These are phyloP conservation scores for Neurospora sp. DNA, from an alignment of 495 filamentous ascomycete species.

Conservation along the genomic window DNA sequence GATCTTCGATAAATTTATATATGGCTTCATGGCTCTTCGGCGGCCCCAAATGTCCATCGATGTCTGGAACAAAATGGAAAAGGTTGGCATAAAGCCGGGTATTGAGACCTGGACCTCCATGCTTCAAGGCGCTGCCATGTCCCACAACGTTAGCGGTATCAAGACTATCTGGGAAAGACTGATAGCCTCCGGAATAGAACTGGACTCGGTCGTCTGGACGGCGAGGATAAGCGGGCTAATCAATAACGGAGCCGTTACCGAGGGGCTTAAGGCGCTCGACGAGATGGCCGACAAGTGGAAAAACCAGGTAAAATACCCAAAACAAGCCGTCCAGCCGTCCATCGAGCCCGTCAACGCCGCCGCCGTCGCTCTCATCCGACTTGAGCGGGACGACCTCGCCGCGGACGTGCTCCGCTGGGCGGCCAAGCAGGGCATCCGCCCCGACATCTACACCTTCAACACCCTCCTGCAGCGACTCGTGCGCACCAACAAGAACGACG, in stretches of 20 bases:
- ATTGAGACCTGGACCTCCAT: slow-evolving; percentile 53
- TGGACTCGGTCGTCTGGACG: slow-evolving; percentile 52
- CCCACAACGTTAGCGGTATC: slow-evolving; percentile 38
- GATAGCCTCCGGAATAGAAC: slow-evolving; percentile 35
- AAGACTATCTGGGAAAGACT: slow-evolving; percentile 51
- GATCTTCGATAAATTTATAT: slow-evolving; percentile 48
- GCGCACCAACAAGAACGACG: slow-evolving; percentile 25
- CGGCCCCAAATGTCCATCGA: slow-evolving; percentile 39
- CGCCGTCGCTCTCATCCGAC: slow-evolving; percentile 32
- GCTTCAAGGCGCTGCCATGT: slow-evolving; percentile 46
- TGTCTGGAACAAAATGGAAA: slow-evolving; percentile 51
- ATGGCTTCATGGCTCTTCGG: slow-evolving; percentile 38
- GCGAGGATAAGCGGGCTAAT: slow-evolving; percentile 53
- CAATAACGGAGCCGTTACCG: slow-evolving; percentile 29
- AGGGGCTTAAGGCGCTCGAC: slow-evolving; percentile 46
- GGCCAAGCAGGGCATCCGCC: slow-evolving; percentile 41
- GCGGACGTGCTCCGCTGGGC: slow-evolving; percentile 50
- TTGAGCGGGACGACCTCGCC: slow-evolving; percentile 23
- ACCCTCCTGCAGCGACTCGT: slow-evolving; percentile 49
- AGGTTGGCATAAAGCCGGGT: slow-evolving; percentile 38
- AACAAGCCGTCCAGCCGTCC: slow-evolving; percentile 41
- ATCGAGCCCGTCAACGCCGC: slow-evolving; percentile 54
- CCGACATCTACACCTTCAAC: slow-evolving; percentile 60
- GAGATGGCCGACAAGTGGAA: slow-evolving; percentile 50
- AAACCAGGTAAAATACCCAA: slow-evolving; percentile 13